Conservation (phyloP, 2,329 filamentous ascomycete species). For the Trichoderma arundinaceum region DNA sequence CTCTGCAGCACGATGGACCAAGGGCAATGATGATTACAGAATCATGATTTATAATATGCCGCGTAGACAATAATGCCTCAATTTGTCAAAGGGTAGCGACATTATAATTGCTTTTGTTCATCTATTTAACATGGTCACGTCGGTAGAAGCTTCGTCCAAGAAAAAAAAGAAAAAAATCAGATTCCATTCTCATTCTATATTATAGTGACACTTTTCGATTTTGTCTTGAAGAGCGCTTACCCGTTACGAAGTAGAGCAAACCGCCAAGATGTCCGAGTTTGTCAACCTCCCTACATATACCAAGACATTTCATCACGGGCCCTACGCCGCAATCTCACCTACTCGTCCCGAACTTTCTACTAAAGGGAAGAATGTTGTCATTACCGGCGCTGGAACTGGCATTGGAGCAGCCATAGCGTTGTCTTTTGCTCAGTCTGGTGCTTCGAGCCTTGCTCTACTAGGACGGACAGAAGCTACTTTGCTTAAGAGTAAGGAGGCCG, state of each 20-base stretch:
- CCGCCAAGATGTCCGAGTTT: slow-evolving; percentile 5
- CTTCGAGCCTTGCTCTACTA: slow-evolving; percentile 48
- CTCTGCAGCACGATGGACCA: background rate
- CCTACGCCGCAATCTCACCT: slow-evolving; percentile 44
- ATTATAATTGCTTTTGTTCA: too few species aligned
- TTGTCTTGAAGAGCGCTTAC: too few species aligned
- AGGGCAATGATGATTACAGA: background rate
- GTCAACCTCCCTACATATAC: slow-evolving; percentile 23
- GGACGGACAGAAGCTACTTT: slow-evolving; percentile 47
- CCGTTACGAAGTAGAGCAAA: background rate
- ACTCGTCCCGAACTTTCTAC: slow-evolving; percentile 45
- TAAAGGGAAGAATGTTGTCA: slow-evolving; percentile 59
- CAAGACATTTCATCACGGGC: slow-evolving; percentile 32
- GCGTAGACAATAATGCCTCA: background rate
- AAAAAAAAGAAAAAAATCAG: too few species aligned
- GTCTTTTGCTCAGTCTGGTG: slow-evolving; percentile 55
- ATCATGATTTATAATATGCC: background rate
- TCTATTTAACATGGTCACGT: too few species aligned
- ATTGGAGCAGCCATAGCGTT: slow-evolving; percentile 68
- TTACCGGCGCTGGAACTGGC: slow-evolving; percentile 68
- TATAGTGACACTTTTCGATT: too few species aligned
- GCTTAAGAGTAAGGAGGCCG: slow-evolving; percentile 46
- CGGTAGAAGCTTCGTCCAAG: too few species aligned
- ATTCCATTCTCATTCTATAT: too few species aligned
- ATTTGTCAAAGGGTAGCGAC: too few species aligned